These are phyloP conservation scores for Xylaria sp. DNA, from an alignment of 2,329 filamentous ascomycete genomes.

Conservation along the genomic window DNA sequence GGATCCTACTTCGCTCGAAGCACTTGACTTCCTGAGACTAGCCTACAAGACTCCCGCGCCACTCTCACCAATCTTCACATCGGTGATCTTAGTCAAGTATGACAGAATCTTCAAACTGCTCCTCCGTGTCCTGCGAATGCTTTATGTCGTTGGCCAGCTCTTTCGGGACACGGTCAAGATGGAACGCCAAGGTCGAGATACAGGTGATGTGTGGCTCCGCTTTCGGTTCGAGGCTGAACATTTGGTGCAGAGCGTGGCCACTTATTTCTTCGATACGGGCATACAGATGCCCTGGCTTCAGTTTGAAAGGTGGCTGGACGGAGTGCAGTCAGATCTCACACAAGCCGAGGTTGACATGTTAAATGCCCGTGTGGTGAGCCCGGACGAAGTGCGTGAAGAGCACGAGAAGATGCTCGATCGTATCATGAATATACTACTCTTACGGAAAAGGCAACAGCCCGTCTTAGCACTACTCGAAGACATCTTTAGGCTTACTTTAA, in stretches of 20 bases:
- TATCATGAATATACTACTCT: conserved; percentile 77
- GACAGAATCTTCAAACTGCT: conserved; percentile 86
- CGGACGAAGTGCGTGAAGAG: conserved; percentile 73
- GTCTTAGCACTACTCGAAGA: conserved; percentile 79
- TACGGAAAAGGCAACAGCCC: conserved; percentile 79
- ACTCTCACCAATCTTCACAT: conserved; percentile 78
- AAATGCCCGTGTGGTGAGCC: conserved; percentile 58
- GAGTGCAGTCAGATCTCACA: conserved; percentile 68
- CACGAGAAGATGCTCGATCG: conserved; percentile 80
- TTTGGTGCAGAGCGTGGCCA: conserved; percentile 77
- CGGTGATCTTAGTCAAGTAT: conserved; percentile 77
- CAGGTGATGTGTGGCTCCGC: conserved; percentile 59
- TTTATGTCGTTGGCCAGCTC: conserved; percentile 77
- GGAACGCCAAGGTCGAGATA: conserved; percentile 51
- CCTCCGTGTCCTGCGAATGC: conserved; percentile 80
- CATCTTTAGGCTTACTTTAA: conserved; percentile 77
- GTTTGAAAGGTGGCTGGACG: conserved; percentile 74
- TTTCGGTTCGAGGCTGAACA: conserved; percentile 83
- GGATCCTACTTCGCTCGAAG: conserved; percentile 83
- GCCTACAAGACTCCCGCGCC: conserved; percentile 82
- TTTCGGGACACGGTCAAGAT: conserved; percentile 65
- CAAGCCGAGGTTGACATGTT: conserved; percentile 51
- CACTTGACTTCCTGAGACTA: conserved; percentile 90
- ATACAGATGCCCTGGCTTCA: conserved; percentile 77
- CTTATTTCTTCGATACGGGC: conserved; percentile 84